These are phyloP conservation scores for Chytriomyces sp. DNA, from an alignment of 192 early-diverging fungal genomes.

Conservation along the genomic window DNA sequence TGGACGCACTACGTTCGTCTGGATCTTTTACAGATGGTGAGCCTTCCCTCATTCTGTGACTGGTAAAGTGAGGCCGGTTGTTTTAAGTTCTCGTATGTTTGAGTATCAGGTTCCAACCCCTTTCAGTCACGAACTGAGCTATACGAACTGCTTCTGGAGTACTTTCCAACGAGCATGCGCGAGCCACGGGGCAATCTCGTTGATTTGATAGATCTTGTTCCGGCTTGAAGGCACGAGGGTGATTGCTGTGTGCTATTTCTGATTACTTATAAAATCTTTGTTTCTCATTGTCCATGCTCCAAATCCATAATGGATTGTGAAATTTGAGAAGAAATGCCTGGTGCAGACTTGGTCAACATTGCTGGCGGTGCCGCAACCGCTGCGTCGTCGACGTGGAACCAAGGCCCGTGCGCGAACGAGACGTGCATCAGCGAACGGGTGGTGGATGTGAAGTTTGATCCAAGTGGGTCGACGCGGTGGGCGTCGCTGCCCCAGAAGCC, in stretches of 20 bases:
- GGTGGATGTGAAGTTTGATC: not conserved
- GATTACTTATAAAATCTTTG: too few relatives aligned
- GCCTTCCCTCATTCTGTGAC: too few relatives aligned
- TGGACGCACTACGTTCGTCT: not conserved
- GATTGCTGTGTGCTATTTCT: too few relatives aligned
- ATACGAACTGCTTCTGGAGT: slow-evolving; percentile 71
- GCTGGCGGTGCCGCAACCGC: not conserved
- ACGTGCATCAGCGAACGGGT: not conserved
- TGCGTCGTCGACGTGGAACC: slow-evolving; percentile 8
- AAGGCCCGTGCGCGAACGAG: not conserved
- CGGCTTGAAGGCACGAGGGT: too few relatives aligned
- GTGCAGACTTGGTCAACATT: slow-evolving; percentile 4
- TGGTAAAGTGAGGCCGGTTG: too few relatives aligned
- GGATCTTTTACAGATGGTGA: too few relatives aligned
- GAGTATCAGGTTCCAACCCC: slow-evolving; percentile 23
- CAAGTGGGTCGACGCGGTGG: not conserved
- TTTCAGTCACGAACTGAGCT: slow-evolving; percentile 60
- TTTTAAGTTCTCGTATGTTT: not conserved
- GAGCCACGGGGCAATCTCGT: slow-evolving; percentile 74
- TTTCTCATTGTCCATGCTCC: too few relatives aligned
- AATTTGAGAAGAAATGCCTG: not conserved
- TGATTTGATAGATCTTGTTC: slow-evolving; percentile 56
- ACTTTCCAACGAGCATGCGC: slow-evolving; percentile 74
- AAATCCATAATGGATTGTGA: too few relatives aligned
- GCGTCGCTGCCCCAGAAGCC: not conserved